Evolutionary conservation across 495 filamentous ascomycete genomes (phyloP), one percentile per base, ranked within the genome.

Genomic region (Trichoderma reesei): DNA sequence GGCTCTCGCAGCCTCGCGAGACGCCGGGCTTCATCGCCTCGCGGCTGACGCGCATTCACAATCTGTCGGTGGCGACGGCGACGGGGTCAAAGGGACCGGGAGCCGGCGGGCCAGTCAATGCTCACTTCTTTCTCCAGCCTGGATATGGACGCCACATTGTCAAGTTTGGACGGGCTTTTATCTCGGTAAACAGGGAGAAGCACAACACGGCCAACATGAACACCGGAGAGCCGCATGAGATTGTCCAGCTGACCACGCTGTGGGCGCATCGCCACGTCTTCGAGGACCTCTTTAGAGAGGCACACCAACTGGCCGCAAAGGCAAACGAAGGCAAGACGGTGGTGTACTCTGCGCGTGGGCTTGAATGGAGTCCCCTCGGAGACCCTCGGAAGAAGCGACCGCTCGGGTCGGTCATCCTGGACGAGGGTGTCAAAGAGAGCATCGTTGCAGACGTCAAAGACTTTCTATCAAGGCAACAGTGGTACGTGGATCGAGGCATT

Each of bases 401-500:
- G 0, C 74, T 98, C 11, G 85, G 90, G 2, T 96, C 92, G 1
- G 94, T 98, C 7, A 82, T 98, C 2, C 77, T 98, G 37, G 91
- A 93, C 62, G 73, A 88, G 59, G 94, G 95, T 5, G 81, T 98
- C 39, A 92, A 92, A 68, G 90, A 95, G 72, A 75, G 81, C 5
- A 87, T 98, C n/a, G 83, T 96, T 3, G 83, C 81, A 8, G 94
- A 98, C 70, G 86, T 96, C 1, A 82, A 85, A 67, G 90, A 93
- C 66, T 98, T 98, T 67, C 75, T 96, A 42, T 79, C 73, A 1
- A 86, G 89, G 38, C 82, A 86, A 38, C 80, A 86, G 46, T 98
- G 94, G 94, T 98, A 98, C 68, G 83, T 92, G 36, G 90, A 97
- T 70, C 87, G 94, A 7, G 94, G 94, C 7, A 96, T 98, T 67